Evolutionary conservation across 768 basidiomycete genomes (phyloP), one percentile per base, ranked within the genome.

Genomic region (Pholiota conissans): DNA sequence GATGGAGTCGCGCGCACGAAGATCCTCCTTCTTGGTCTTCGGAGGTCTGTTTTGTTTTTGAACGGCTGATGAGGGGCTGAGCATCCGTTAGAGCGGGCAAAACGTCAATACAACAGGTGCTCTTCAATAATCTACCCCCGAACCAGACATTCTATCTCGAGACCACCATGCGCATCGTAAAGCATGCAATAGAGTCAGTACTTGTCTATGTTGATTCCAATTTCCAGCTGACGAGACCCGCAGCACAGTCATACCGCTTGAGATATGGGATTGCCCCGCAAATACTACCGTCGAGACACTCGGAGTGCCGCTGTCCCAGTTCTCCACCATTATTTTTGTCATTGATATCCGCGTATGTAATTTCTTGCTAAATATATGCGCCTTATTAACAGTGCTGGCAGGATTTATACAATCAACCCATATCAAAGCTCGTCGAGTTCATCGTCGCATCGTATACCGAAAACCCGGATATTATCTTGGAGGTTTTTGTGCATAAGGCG

Each of bases 201-300:
- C 53, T 58, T 48, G 24, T 6, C 39, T 52, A 28, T 27, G 32
- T 47, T 16, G 32, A 27, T 56, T 28, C 34, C 46, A 56, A 27
- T 52, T 30, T 30, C 59, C 56, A 27, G 40, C 40, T 56, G 55
- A 57, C 62, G 53, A 45, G 37, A 40, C 35, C 49, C 49, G 45
- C 56, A 97, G 95, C 73, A 90, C 94, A 39, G 86, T 96, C 61
- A 87, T 97, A 60, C 93, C 94, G 0, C 83, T 98, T 34, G 92
- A 97, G 69, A 85, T 98, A 68, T 97, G 93, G 93, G 95, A 97
- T 67, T 93, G 93, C 64, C 96, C 95, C 0, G 91, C 91, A 24
- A 93, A 89, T 58, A 83, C 87, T 55, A 86, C 92, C 3, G 82
- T 89, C 11, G 89, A 93, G 22, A 83, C 86, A n/a, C 80, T 96